Percentiles rank a stretch among this genome's conserved stretches.
Evolutionary conservation across 2,329 filamentous ascomycete genomes (phyloP).

Genomic region (Colletotrichum costaricense): DNA sequence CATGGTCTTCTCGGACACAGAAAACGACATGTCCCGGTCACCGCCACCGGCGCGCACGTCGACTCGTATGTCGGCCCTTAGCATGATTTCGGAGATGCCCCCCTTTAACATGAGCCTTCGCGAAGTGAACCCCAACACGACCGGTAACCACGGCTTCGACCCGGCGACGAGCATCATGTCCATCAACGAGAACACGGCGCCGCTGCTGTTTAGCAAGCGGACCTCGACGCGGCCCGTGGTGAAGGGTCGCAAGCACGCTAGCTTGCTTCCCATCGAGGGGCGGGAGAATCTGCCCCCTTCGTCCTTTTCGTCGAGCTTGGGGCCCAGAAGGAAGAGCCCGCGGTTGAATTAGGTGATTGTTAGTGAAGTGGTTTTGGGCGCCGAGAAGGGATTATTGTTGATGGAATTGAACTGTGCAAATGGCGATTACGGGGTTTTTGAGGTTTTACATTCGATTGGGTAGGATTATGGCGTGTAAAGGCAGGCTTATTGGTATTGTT

Average conservation of each 20-base stretch:
- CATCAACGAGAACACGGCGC: constrained; percentile 55
- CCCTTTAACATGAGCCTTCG: constrained; percentile 60
- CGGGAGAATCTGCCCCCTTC: constrained; percentile 62
- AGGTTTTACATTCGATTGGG: background rate
- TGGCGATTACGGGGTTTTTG: background rate
- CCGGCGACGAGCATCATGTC: constrained; percentile 55
- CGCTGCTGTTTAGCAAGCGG: constrained; percentile 56
- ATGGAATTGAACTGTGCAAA: constrained; percentile 12
- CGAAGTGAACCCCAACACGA: constrained; percentile 61
- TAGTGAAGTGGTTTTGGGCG: background rate
- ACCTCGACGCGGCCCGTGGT: constrained; percentile 48
- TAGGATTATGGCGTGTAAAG: constrained; percentile 11
- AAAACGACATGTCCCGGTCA: constrained; percentile 34
- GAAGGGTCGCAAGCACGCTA: constrained; percentile 48
- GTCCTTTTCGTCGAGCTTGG: constrained; percentile 56
- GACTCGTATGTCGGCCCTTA: constrained; percentile 33
- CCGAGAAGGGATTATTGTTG: background rate
- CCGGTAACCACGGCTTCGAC: constrained; percentile 58
- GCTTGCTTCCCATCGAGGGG: constrained; percentile 52
- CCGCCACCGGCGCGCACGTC: constrained; percentile 27
- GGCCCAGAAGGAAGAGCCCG: constrained; percentile 65
- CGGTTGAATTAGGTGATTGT: constrained; percentile 50
- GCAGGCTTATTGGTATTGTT: constrained; percentile 35
- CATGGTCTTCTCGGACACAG: constrained; percentile 56
- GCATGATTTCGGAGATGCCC: constrained; percentile 35